Conservation (phyloP, 225 moss, liverwort and hornwort genomes). For the Marchantia polymorpha region DNA sequence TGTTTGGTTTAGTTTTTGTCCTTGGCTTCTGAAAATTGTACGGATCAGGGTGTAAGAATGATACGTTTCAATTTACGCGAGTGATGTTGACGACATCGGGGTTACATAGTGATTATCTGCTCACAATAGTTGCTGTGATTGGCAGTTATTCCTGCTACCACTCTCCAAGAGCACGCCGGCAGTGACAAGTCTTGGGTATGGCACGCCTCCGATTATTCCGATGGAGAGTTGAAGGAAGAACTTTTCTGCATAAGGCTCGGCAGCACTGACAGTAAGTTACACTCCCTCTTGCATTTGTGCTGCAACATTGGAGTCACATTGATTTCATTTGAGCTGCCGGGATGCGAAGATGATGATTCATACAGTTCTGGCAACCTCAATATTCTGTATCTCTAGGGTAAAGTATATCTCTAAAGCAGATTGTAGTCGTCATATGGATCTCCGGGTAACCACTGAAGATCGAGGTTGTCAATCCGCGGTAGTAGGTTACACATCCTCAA, state of each 20-base stretch:
- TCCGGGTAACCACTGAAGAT: too few relatives aligned
- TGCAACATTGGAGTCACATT: too few relatives aligned
- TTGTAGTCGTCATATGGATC: too few relatives aligned
- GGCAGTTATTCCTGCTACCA: slow-evolving; percentile 70
- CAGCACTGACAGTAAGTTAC: slow-evolving; percentile 65
- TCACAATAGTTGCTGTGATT: neutral
- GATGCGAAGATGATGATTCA: too few relatives aligned
- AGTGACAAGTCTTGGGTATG: slow-evolving; percentile 98
- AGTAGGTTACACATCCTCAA: too few relatives aligned
- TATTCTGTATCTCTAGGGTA: too few relatives aligned
- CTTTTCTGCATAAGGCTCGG: slow-evolving; percentile 85
- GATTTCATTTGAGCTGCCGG: too few relatives aligned
- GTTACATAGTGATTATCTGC: neutral
- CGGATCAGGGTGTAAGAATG: neutral
- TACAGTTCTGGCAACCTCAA: too few relatives aligned
- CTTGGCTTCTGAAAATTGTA: neutral
- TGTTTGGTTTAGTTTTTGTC: neutral
- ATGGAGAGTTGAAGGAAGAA: slow-evolving; percentile 85
- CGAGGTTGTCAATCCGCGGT: too few relatives aligned
- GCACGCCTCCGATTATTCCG: slow-evolving; percentile 91
- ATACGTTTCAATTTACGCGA: neutral
- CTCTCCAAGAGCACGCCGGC: slow-evolving; percentile 93
- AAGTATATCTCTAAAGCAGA: too few relatives aligned
- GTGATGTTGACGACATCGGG: neutral
- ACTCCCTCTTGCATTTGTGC: neutral